phyloP scores from a whole-genome alignment of 2,329 filamentous ascomycete species.

The Fusarium sp. region DNA sequence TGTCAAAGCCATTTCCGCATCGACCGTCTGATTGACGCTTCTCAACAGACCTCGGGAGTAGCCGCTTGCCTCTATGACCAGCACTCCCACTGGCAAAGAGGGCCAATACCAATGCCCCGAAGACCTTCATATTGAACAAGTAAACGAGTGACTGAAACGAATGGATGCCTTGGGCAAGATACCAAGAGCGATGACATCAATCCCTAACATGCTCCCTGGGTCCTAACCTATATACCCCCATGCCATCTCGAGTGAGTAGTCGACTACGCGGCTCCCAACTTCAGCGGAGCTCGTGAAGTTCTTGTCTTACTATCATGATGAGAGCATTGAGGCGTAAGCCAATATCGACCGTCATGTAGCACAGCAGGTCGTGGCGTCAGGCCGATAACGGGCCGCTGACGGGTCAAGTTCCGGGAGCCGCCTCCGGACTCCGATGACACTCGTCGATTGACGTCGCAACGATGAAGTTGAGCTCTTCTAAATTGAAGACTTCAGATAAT shows the following conservation, averaged over 20 bases:
- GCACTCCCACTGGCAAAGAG: conserved; percentile 10
- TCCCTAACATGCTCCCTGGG: neutral
- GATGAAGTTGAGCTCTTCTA: neutral
- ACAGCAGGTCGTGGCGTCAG: neutral
- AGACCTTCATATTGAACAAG: conserved; percentile 27
- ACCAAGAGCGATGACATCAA: neutral
- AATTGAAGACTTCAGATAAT: accelerated
- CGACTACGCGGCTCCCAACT: neutral
- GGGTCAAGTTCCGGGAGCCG: neutral
- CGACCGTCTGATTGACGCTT: conserved; percentile 53
- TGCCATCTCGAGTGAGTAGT: neutral
- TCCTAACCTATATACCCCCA: neutral
- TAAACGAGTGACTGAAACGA: conserved; percentile 43
- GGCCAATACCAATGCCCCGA: conserved; percentile 8
- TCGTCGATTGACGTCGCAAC: neutral
- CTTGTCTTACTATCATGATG: neutral
- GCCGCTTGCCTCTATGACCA: neutral
- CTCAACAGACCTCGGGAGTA: neutral
- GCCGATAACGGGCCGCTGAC: neutral
- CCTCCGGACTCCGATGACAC: neutral
- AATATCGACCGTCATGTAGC: neutral
- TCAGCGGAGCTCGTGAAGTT: too few relatives aligned
- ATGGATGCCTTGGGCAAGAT: conserved; percentile 18
- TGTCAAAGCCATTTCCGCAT: conserved; percentile 54
- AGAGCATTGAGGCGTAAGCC: neutral